Percentiles rank a stretch among this genome's conserved stretches.
Evolutionary conservation across 371 early-diverging fungal genomes (phyloP).

Genomic region (Sporodiniella umbellata): DNA sequence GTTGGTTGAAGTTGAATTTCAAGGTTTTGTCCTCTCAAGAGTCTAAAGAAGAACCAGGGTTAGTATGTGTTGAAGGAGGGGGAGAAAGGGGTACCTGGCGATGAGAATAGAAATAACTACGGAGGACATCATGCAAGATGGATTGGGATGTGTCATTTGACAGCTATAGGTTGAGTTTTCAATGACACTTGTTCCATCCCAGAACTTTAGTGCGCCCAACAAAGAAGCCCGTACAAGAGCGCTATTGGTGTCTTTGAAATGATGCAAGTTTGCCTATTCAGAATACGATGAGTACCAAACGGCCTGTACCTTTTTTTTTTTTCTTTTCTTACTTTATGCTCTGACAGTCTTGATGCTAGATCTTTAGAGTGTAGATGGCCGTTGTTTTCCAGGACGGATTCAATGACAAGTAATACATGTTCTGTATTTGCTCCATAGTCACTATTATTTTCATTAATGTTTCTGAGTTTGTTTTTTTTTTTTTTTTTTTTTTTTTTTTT

Average conservation of each 20-base stretch:
- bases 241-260: constrained; percentile 51
- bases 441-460: constrained; percentile 21
- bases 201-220: constrained; percentile 57
- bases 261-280: constrained; percentile 16
- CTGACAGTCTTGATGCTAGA: constrained; percentile 46
- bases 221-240: constrained; percentile 63
- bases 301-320: constrained; percentile 47
- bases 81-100: constrained; percentile 35
- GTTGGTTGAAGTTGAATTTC: constrained; percentile 24
- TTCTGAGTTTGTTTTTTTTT: constrained; percentile 24
- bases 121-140: constrained; percentile 60
- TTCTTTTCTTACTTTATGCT: constrained; percentile 29
- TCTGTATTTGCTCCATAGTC: constrained; percentile 73
- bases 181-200: constrained; percentile 60
- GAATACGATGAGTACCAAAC: not conserved
- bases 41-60: constrained; percentile 9
- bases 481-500: constrained; percentile 36
- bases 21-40: constrained; percentile 40
- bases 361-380: constrained; percentile 50
- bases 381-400: constrained; percentile 47
- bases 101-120: constrained; percentile 55
- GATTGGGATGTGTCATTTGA: constrained; percentile 67
- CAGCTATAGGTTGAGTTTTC: constrained; percentile 57
- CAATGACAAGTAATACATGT: constrained; percentile 56
- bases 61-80: no score